Evolutionary conservation across 306 rosid species (phyloP).

Genomic region (Vigna nakashimae): DNA sequence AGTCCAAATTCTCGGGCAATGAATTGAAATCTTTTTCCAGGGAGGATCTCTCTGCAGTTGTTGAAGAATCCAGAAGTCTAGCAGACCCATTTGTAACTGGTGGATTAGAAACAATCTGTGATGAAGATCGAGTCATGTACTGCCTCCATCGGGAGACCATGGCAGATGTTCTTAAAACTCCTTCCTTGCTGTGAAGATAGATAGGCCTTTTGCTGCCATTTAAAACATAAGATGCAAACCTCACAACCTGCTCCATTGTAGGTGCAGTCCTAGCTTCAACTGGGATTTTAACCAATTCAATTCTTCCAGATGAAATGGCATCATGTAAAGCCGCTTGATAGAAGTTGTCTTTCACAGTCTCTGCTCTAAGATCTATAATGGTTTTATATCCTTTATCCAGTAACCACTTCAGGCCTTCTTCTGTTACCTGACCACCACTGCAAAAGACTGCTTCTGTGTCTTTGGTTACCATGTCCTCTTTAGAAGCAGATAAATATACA

Average conservation of each 20-base stretch:
- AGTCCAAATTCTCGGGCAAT: conserved; percentile 46
- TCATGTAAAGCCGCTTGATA: conserved; percentile 62
- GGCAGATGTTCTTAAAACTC: conserved; percentile 83
- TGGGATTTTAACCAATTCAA: conserved; percentile 82
- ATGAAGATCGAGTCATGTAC: conserved; percentile 59
- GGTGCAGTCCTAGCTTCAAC: conserved; percentile 90
- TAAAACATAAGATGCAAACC: conserved; percentile 77
- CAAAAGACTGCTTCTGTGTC: conserved; percentile 77
- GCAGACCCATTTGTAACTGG: conserved; percentile 48
- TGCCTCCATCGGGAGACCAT: conserved; percentile 98
- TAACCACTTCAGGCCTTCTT: conserved; percentile 93
- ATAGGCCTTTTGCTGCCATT: conserved; percentile 73
- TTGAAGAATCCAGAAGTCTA: conserved; percentile 49
- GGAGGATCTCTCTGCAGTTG: conserved; percentile 44
- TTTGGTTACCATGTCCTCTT: conserved; percentile 56
- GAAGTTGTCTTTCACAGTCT: conserved; percentile 72
- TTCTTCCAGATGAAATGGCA: conserved; percentile 71
- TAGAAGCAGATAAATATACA: conserved; percentile 62
- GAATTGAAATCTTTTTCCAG: conserved; percentile 48
- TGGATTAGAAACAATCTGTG: conserved; percentile 57
- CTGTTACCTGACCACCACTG: conserved; percentile 96
- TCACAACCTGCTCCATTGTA: conserved; percentile 86
- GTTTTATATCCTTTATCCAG: conserved; percentile 78
- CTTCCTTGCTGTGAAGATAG: conserved; percentile 97
- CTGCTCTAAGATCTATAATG: conserved; percentile 88